A percentile compares a stretch with the other conserved stretches of the same genome.
Conservation (phyloP, 805 yeast species). For the Komagataella kurtzmanii region DNA sequence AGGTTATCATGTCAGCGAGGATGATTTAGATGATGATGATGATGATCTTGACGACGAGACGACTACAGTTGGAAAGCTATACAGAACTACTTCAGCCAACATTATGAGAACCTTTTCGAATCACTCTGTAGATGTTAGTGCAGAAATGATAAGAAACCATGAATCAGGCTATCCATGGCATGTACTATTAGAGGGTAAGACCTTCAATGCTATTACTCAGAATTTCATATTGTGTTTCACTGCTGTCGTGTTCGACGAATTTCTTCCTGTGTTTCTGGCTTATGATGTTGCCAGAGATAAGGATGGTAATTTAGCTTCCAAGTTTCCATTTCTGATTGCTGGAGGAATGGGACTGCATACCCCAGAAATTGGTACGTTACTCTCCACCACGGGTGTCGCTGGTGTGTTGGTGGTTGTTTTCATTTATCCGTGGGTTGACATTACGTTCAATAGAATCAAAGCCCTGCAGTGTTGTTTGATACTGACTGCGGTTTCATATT, state of each 20-base stretch:
- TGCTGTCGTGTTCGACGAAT: conserved; percentile 34
- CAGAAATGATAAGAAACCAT: conserved; percentile 2
- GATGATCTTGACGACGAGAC: neutral
- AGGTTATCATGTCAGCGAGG: neutral
- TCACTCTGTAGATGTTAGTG: neutral
- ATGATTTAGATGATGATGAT: neutral
- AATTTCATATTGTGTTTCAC: conserved; percentile 32
- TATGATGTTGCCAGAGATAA: conserved; percentile 1
- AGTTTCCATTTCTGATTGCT: conserved; percentile 31
- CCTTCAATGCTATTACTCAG: conserved; percentile 11
- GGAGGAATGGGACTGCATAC: conserved; percentile 42
- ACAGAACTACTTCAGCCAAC: neutral
- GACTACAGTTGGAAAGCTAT: neutral
- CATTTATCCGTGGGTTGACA: conserved; percentile 37
- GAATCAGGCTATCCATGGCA: conserved; percentile 5
- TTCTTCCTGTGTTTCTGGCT: conserved; percentile 42
- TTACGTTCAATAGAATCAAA: conserved; percentile 28
- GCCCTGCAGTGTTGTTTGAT: conserved; percentile 26
- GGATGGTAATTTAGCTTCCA: conserved; percentile 8
- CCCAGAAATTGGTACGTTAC: conserved; percentile 31
- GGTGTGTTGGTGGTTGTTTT: conserved; percentile 37
- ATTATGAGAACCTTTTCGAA: conserved; percentile 1
- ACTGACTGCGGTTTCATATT: conserved; percentile 30
- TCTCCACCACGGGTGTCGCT: conserved; percentile 38
- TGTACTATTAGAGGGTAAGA: conserved; percentile 6